phyloP scores from a whole-genome alignment of 2,329 filamentous ascomycete species.

The Fusarium secorum region DNA sequence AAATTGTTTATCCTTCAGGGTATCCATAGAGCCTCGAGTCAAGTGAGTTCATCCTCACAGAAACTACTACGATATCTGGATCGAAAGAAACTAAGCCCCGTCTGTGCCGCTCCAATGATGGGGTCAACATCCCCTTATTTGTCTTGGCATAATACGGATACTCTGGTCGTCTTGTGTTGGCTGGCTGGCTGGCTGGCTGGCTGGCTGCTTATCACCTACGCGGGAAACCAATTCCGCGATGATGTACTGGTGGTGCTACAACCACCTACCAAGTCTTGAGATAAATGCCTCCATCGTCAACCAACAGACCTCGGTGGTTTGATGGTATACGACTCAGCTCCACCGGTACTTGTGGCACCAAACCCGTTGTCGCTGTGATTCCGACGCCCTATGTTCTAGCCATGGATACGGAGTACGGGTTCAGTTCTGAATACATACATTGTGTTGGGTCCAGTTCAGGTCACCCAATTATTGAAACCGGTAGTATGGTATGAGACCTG shows the following conservation, averaged over 20 bases:
- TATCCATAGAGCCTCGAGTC: background rate
- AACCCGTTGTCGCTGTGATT: constrained; percentile 28
- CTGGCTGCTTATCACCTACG: constrained; percentile 10
- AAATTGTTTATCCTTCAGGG: background rate
- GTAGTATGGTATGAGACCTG: constrained; percentile 14
- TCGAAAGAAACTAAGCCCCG: constrained; percentile 8
- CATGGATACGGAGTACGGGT: background rate
- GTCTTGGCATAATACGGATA: constrained; percentile 16
- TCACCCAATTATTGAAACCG: constrained; percentile 13
- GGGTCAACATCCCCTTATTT: constrained; percentile 8
- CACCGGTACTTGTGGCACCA: constrained; percentile 25
- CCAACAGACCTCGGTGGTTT: constrained; percentile 14
- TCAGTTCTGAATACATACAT: constrained; percentile 9
- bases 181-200: background rate
- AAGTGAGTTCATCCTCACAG: background rate
- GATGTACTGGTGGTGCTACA: background rate
- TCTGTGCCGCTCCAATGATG: constrained; percentile 19
- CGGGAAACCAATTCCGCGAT: constrained; percentile 30
- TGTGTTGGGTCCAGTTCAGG: constrained; percentile 4
- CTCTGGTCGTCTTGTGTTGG: constrained; percentile 11
- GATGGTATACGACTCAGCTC: constrained; percentile 26
- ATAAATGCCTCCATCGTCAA: background rate
- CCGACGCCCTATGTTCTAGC: constrained; percentile 11
- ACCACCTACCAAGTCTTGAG: background rate
- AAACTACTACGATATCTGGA: background rate